Base-by-base conservation (phyloP, 306 rosid species). In the Quercus robur region DNA sequence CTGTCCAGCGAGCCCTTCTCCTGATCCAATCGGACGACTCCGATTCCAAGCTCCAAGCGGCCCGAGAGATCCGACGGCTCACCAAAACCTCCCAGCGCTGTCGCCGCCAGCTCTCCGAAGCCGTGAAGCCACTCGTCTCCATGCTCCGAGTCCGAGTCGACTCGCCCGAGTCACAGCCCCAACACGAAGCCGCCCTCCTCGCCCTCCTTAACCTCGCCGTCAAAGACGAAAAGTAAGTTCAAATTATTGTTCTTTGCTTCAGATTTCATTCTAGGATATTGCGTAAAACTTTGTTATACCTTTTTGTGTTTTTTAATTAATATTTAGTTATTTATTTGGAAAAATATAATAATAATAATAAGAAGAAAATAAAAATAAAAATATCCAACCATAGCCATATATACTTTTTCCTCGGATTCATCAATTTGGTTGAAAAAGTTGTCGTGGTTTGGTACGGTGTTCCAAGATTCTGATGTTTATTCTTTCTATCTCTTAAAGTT, bases 171-270 rank as follows among this genome's bases (percentile, higher is more conserved):
- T 83, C 88, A 2, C 14, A 49, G 15, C 4, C 54, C 5, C 54
- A 49, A 12, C 89, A 82, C 38, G 96, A 95, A 78, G 75, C 94
- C 1, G 95, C 98, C 21, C 94, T 95, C 19, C 97, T 93, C 61
- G 98, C 99, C 8, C 88, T 95, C 80, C 97, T 95, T 75, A 95
- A 95, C 79, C 99, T 95, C 73, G 99, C 99, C 84, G 99, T 95
- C 76, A 90, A 93, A 66, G 98, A 95, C 73, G 98, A 95, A 77
- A 90, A 88, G 99, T 95, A 89, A 51, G 88, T 28, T 3, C 3
- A 8, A n/a, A 66, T 63, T 58, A 13, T 26, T 21, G 14, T n/a
- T 20, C 13, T 13, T 21, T 21, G 26, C 26, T 10, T 49, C 54
- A 12, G 54, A 49, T 49, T 49, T 13, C 54, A 12, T 49, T 41